Evolutionary conservation across 225 moss, liverwort and hornwort species (phyloP).

Genomic region (Thuidium tamariscinum): DNA sequence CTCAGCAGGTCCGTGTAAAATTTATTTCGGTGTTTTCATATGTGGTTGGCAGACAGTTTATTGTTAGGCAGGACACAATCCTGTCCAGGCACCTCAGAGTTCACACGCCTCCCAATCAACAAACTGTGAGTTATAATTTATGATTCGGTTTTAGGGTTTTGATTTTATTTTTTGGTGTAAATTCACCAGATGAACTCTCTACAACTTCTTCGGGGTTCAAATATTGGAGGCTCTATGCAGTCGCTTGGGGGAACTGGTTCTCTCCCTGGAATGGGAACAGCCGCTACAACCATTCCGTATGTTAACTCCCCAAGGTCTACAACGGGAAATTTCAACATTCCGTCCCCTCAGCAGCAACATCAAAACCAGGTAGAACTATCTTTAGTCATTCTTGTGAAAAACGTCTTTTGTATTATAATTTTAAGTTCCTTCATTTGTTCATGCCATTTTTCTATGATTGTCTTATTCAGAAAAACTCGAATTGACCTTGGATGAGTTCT

Average conservation of each 20-base stretch:
- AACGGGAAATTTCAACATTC: constrained; percentile 61
- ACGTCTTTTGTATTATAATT: neutral
- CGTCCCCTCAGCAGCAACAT: constrained; percentile 89
- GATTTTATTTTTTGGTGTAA: neutral
- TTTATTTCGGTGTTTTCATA: neutral
- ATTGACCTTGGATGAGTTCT: neutral
- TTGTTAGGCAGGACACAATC: neutral
- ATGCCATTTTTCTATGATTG: neutral
- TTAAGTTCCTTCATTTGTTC: neutral
- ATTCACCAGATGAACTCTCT: constrained; percentile 19
- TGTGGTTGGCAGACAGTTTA: neutral
- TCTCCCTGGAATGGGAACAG: constrained; percentile 42
- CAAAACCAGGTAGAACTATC: constrained; percentile 33
- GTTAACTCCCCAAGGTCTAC: constrained; percentile 86
- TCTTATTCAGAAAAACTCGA: neutral
- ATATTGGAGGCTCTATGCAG: constrained; percentile 51
- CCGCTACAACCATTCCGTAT: constrained; percentile 54
- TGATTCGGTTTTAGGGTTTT: neutral
- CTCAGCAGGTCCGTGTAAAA: constrained; percentile 21
- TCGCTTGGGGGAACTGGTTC: constrained; percentile 39
- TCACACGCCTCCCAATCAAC: neutral
- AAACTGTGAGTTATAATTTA: neutral
- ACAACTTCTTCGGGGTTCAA: constrained; percentile 35
- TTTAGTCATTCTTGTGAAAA: neutral
- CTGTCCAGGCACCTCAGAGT: neutral